phyloP scores from a whole-genome alignment of 768 basidiomycete species.

The Hericium coralloides region DNA sequence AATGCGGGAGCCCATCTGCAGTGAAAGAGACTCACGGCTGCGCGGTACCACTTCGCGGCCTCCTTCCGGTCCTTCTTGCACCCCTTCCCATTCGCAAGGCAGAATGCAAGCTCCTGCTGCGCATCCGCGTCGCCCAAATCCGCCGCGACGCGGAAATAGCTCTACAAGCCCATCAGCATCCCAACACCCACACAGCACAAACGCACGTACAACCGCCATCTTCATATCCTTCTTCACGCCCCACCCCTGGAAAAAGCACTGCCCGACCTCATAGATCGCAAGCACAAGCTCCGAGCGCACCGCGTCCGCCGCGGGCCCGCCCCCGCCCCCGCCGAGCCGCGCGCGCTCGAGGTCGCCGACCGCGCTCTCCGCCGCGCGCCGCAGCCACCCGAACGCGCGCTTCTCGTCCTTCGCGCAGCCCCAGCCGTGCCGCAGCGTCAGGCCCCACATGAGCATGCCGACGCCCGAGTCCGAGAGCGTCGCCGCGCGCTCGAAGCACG shows the following conservation, averaged over 20 bases:
- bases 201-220: conserved; percentile 68
- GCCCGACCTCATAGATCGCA: conserved; percentile 87
- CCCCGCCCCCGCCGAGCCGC: conserved; percentile 27
- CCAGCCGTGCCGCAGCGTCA: conserved; percentile 83
- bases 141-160: conserved; percentile 80
- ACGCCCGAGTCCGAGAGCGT: conserved; percentile 73
- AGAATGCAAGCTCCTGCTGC: conserved; percentile 79
- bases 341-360: conserved; percentile 67
- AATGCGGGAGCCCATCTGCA: background rate
- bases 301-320: conserved; percentile 35
- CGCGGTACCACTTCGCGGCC: conserved; percentile 85
- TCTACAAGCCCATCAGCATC: conserved; percentile 30
- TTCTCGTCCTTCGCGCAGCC: conserved; percentile 75
- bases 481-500: conserved; percentile 70
- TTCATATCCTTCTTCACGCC: conserved; percentile 81
- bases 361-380: conserved; percentile 73
- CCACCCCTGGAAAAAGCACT: conserved; percentile 92
- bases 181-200: background rate
- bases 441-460: conserved; percentile 91
- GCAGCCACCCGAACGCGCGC: conserved; percentile 74
- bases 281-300: conserved; percentile 73
- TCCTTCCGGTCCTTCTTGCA: conserved; percentile 83
- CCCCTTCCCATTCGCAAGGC: conserved; percentile 78
- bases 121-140: conserved; percentile 81
- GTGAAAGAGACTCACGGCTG: conserved; percentile 45